These are phyloP conservation scores for Oxyria digyna DNA, from an alignment of 148 eudicot species.

Conservation along the genomic window DNA sequence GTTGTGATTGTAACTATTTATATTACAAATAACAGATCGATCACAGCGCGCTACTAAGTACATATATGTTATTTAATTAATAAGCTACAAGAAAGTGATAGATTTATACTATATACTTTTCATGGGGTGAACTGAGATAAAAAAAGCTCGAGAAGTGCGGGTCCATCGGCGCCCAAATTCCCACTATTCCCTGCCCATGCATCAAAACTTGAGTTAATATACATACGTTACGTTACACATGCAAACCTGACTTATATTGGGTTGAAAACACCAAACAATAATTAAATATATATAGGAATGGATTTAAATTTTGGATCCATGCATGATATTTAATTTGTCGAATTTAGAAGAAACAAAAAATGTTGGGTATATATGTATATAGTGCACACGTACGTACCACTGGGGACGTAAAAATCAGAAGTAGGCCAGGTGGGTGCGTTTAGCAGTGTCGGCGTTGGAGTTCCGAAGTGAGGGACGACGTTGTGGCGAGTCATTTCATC, in stretches of 20 bases:
- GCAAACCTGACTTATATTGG: too few relatives aligned
- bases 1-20: too few relatives aligned
- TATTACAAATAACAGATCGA: background rate
- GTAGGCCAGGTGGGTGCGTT: slow-evolving; percentile 1
- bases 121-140: background rate
- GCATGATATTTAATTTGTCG: too few relatives aligned
- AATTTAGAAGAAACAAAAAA: too few relatives aligned
- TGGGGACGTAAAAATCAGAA: background rate
- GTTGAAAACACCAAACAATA: too few relatives aligned
- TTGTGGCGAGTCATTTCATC: background rate
- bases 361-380: too few relatives aligned
- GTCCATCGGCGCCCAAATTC: background rate
- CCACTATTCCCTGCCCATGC: background rate
- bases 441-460: background rate
- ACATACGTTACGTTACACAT: background rate
- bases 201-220: background rate
- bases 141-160: background rate
- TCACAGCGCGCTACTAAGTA: background rate
- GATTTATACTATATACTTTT: background rate
- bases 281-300: too few relatives aligned
- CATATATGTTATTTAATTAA: background rate
- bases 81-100: background rate
- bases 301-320: too few relatives aligned
- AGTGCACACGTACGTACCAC: background rate
- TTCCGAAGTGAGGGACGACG: background rate